Conservation (phyloP, 1,284 basidiomycete genomes). For the Ganoderma sp. region DNA sequence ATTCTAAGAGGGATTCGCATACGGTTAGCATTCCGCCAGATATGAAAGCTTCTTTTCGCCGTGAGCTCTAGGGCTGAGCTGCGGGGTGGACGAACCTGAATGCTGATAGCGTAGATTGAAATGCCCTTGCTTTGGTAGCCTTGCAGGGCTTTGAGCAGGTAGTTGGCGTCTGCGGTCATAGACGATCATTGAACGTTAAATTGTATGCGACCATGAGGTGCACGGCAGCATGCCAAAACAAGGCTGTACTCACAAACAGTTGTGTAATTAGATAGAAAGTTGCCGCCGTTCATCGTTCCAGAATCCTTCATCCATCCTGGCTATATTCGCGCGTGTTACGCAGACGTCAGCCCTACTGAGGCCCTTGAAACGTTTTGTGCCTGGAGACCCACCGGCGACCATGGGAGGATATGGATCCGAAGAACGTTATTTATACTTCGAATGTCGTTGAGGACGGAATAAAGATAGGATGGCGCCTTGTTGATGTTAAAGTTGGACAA, state of each 20-base stretch:
- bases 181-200: not conserved
- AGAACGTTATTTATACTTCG: constrained; percentile 48
- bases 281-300: constrained; percentile 51
- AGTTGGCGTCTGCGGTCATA: constrained; percentile 27
- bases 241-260: constrained; percentile 42
- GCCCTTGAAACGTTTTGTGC: not conserved
- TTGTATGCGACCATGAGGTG: too few relatives aligned
- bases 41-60: not conserved
- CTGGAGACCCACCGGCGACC: constrained; percentile 53
- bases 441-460: constrained; percentile 53
- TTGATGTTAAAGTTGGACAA: constrained; percentile 49
- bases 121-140: constrained; percentile 52
- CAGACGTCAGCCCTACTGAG: not conserved
- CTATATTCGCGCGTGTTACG: constrained; percentile 35
- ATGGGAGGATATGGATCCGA: constrained; percentile 52
- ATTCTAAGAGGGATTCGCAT: constrained; percentile 43
- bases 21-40: not conserved
- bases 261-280: constrained; percentile 45
- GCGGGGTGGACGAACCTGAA: constrained; percentile 36
- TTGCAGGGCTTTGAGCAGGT: constrained; percentile 48
- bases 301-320: constrained; percentile 60
- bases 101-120: constrained; percentile 49
- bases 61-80: not conserved
- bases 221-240: not conserved
- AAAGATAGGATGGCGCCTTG: constrained; percentile 50